Conservation (phyloP, 176 grass and related monocot genomes). For the Paspalum vaginatum region DNA sequence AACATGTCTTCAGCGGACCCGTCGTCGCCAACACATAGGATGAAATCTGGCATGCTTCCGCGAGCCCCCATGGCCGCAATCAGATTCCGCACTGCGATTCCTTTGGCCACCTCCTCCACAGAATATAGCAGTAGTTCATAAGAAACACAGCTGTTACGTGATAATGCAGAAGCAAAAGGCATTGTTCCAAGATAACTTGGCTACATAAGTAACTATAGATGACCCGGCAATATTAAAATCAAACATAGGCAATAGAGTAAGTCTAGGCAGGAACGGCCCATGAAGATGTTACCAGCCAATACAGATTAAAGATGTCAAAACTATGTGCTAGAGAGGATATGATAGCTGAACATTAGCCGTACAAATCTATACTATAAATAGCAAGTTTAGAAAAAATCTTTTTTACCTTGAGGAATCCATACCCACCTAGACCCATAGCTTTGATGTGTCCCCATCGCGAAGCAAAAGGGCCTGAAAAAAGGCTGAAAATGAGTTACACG, state of each 20-base stretch:
- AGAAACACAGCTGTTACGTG: not conserved
- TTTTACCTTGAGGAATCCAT: no score
- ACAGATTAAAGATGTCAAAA: conserved; percentile 19
- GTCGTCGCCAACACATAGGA: conserved; percentile 47
- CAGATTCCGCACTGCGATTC: conserved; percentile 20
- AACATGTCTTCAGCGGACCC: conserved; percentile 51
- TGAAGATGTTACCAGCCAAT: not conserved
- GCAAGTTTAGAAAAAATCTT: no score
- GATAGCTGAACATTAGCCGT: no score
- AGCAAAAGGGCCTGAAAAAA: no score
- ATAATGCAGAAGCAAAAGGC: not conserved
- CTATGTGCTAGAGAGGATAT: not conserved
- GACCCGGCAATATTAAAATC: not conserved
- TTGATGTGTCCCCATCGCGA: no score
- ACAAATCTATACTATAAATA: no score
- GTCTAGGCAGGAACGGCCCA: conserved; percentile 5
- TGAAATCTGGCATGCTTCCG: conserved; percentile 21
- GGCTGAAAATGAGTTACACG: no score
- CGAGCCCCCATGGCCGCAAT: not conserved
- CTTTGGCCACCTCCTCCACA: conserved; percentile 46
- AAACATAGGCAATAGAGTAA: not conserved
- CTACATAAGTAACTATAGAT: not conserved
- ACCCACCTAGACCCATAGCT: no score
- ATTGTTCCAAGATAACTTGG: conserved; percentile 16
- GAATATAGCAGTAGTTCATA: not conserved